A percentile compares a stretch with the other conserved stretches of the same genome.
Evolutionary conservation across 306 rosid genomes (phyloP).

Genomic region (Glycine latifolia): DNA sequence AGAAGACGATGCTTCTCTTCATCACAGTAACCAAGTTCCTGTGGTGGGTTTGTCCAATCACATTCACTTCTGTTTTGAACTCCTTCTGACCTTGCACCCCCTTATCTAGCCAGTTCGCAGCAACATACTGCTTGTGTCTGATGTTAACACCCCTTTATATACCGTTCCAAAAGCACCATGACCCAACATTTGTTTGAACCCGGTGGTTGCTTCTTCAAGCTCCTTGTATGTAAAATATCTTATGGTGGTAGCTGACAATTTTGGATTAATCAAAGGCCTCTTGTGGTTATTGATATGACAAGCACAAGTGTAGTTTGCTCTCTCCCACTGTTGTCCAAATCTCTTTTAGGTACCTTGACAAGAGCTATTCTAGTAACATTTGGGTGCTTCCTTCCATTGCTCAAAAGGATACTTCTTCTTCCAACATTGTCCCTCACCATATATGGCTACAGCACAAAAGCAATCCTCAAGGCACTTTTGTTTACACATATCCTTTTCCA

Average conservation of each 20-base stretch:
- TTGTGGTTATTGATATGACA: slow-evolving; percentile 24
- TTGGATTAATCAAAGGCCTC: background rate
- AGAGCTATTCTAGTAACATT: background rate
- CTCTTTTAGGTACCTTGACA: slow-evolving; percentile 16
- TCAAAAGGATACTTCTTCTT: slow-evolving; percentile 48
- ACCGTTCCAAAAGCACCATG: slow-evolving; percentile 45
- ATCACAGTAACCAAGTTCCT: slow-evolving; percentile 20
- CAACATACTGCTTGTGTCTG: slow-evolving; percentile 42
- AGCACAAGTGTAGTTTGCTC: background rate
- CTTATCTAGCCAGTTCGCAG: slow-evolving; percentile 53
- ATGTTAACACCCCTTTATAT: slow-evolving; percentile 45
- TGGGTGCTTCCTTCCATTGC: slow-evolving; percentile 39
- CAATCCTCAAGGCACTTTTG: slow-evolving; percentile 20
- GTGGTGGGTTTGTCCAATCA: slow-evolving; percentile 24
- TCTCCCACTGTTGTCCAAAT: background rate
- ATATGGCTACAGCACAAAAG: slow-evolving; percentile 5
- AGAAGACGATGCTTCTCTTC: slow-evolving; percentile 20
- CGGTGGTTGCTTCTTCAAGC: slow-evolving; percentile 41
- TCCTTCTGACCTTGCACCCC: slow-evolving; percentile 46
- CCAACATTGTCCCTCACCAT: background rate
- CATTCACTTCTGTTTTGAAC: slow-evolving; percentile 14
- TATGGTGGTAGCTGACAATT: background rate
- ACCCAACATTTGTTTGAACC: slow-evolving; percentile 43
- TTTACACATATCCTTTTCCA: slow-evolving; percentile 24
- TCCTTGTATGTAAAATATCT: slow-evolving; percentile 26